Evolutionary conservation across 2,329 filamentous ascomycete genomes (phyloP).

Genomic region (Sporothrix brasiliensis): DNA sequence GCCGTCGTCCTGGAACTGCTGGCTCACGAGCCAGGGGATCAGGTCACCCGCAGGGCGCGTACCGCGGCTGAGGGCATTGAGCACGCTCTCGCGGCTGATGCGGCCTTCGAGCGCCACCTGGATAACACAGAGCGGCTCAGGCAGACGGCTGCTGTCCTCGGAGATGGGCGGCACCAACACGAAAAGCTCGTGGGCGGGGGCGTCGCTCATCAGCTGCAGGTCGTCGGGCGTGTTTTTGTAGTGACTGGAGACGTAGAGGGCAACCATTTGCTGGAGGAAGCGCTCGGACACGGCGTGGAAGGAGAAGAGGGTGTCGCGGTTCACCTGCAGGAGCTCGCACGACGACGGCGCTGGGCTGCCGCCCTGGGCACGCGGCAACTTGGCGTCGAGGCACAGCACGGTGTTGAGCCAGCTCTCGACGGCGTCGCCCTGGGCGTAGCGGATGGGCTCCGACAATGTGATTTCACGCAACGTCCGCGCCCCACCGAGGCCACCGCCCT

Average conservation of each 20-base stretch:
- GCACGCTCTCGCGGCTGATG: constrained; percentile 89
- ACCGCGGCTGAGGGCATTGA: constrained; percentile 86
- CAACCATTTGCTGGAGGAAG: constrained; percentile 97
- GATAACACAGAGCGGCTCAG: constrained; percentile 91
- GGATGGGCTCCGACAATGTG: constrained; percentile 88
- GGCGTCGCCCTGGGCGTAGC: constrained; percentile 85
- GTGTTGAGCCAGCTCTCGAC: constrained; percentile 98
- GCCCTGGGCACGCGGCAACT: constrained; percentile 71
- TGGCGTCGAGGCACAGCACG: constrained; percentile 90
- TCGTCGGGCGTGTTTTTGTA: constrained; percentile 99
- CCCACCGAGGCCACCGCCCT: constrained; percentile 48
- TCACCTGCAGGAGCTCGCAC: constrained; percentile 91
- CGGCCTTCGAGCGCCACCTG: constrained; percentile 93
- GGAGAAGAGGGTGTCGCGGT: constrained; percentile 95
- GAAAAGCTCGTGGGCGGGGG: constrained; percentile 93
- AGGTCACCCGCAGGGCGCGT: constrained; percentile 88
- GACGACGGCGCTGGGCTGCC: constrained; percentile 88
- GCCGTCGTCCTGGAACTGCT: constrained; percentile 97
- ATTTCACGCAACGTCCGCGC: constrained; percentile 82
- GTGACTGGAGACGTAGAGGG: constrained; percentile 92
- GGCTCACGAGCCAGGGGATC: constrained; percentile 95
- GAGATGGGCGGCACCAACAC: constrained; percentile 86
- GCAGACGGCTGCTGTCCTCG: constrained; percentile 75
- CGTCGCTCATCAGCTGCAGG: constrained; percentile 97
- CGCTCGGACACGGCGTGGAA: constrained; percentile 97